Percentiles rank a stretch among this genome's conserved stretches.
phyloP scores from a whole-genome alignment of 2,329 filamentous ascomycete species.

The Arthrobotrys pseudoclavata region DNA sequence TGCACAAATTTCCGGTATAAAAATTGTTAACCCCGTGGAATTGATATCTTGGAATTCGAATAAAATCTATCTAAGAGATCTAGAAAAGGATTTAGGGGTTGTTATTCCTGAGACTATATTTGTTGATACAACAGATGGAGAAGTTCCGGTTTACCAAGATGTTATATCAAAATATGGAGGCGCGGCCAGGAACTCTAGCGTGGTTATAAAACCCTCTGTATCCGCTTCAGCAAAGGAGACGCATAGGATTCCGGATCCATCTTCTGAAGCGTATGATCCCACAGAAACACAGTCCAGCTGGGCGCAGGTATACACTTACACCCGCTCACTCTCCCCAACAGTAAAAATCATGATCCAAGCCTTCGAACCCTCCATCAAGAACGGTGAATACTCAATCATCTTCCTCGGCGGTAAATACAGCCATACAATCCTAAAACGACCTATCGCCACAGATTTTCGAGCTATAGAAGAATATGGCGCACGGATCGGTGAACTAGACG shows the following conservation, averaged over 20 bases:
- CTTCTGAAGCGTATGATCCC: slow-evolving; percentile 19
- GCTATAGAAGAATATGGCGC: slow-evolving; percentile 29
- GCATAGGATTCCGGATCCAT: slow-evolving; percentile 3
- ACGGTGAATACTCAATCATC: slow-evolving; percentile 43
- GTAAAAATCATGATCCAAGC: slow-evolving; percentile 42
- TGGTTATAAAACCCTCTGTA: slow-evolving; percentile 48
- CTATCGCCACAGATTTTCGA: slow-evolving; percentile 17
- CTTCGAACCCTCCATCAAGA: slow-evolving; percentile 33
- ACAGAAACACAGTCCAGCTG: slow-evolving; percentile 7
- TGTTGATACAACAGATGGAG: slow-evolving; percentile 12
- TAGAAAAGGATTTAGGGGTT: slow-evolving; percentile 10
- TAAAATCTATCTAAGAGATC: slow-evolving; percentile 37
- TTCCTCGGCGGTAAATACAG: slow-evolving; percentile 42
- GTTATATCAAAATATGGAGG: slow-evolving; percentile 1
- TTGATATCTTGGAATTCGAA: slow-evolving; percentile 39
- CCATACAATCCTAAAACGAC: slow-evolving; percentile 47
- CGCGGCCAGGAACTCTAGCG: background rate
- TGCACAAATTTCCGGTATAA: slow-evolving; percentile 2
- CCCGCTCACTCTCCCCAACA: slow-evolving; percentile 2
- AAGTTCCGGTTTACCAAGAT: slow-evolving; percentile 14
- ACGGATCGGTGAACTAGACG: background rate
- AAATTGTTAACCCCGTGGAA: slow-evolving; percentile 23
- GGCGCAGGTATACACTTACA: slow-evolving; percentile 20
- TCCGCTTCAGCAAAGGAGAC: slow-evolving; percentile 41
- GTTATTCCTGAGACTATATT: slow-evolving; percentile 32